Base-by-base conservation (phyloP, 805 yeast genomes). In the Cyberlindnera maclurae region DNA sequence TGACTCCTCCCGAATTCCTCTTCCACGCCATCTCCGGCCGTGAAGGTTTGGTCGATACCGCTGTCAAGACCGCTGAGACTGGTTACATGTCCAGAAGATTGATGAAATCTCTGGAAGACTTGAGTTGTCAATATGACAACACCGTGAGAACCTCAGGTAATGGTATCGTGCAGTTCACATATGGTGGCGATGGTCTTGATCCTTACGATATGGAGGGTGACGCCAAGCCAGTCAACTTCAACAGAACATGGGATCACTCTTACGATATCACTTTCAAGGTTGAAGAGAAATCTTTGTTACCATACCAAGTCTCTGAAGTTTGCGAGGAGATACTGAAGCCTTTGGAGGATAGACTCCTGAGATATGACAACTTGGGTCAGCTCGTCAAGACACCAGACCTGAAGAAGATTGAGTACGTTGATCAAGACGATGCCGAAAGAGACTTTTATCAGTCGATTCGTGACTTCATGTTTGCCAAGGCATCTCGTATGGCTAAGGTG, bases 161-260 rank as follows among this genome's bases (percentile, higher is more conserved):
- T 58, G 96, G 97, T 63, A 86, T 93, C 57, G 98, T 93, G 13
- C 99, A 93, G 64, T 93, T 93, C 64, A 85, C 87, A 27, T 93
- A 93, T 58, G 99, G 99, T 63, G 98, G 97, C 46, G 99, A 93
- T 62, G 96, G 97, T 34, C 73, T 93, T 47, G 99, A 93, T 68
- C 99, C 99, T 3, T 71, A 86, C 57, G 97, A 90, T 63, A 93
- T 93, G 98, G 99, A 94, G 65, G 98, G 98, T 50, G 96, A 94
- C 62, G 96, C 97, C 2, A 77, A 70, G 52, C 98, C 99, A 0
- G 98, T 93, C 27, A 88, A 94, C 59, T 90, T 93, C 59, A 71
- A 70, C 40, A 78, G 97, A 57, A 86, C 95, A 17, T 93, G 99
- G 99, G 88, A 80, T 46, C 98, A 93, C 60, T 80, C 96, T 6